Percentiles rank a stretch among this genome's conserved stretches.
Conservation (phyloP, 2,329 filamentous ascomycete species). For the Fusarium lateritium region DNA sequence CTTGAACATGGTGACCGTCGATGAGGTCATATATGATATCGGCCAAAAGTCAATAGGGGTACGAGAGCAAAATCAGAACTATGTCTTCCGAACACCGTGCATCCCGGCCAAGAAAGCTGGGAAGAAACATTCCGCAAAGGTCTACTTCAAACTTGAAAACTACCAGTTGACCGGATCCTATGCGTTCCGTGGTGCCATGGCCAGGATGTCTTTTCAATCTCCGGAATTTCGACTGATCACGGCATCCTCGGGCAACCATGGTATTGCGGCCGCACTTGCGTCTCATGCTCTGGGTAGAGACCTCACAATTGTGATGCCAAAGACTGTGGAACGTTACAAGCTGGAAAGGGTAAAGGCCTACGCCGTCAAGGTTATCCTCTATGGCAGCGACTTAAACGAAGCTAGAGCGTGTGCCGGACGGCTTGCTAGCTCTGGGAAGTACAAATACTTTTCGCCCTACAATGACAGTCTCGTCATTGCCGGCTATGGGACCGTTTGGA, state of each 20-base stretch:
- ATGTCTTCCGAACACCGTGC: not conserved
- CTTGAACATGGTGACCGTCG: not conserved
- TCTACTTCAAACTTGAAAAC: conserved; percentile 4
- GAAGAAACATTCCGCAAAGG: not conserved
- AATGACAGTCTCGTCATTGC: not conserved
- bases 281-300: not conserved
- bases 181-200: not conserved
- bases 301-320: conserved; percentile 4
- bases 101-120: not conserved
- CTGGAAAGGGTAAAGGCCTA: not conserved
- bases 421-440: not conserved
- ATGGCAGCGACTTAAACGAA: not conserved
- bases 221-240: not conserved
- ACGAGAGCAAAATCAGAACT: not conserved
- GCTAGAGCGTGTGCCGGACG: not conserved
- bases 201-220: conserved; percentile 3
- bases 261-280: conserved; percentile 2
- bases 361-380: not conserved
- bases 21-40: not conserved
- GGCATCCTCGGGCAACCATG: conserved; percentile 6
- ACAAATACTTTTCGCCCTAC: conserved; percentile 5
- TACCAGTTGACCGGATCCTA: not conserved
- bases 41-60: not conserved
- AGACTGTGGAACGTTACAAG: not conserved
- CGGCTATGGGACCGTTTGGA: conserved; percentile 1